Evolutionary conservation across 2,329 filamentous ascomycete genomes (phyloP).

Genomic region (Colletotrichum simmondsii): DNA sequence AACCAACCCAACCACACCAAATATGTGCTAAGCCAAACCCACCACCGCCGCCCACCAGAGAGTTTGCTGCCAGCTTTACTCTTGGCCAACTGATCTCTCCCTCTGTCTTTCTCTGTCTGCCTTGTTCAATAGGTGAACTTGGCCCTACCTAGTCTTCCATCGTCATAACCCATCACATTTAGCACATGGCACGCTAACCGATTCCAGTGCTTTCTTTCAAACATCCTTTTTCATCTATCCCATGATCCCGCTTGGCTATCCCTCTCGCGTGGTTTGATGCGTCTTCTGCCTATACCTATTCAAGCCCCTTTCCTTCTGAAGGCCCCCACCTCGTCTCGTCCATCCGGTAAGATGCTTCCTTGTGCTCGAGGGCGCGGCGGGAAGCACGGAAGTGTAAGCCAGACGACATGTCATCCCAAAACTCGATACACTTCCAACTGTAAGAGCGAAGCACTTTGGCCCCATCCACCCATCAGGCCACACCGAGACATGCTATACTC

Average conservation of each 20-base stretch:
- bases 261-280: not conserved
- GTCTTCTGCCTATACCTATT: not conserved
- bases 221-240: not conserved
- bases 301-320: too few species aligned
- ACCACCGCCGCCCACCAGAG: not conserved
- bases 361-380: not conserved
- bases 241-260: not conserved
- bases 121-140: not conserved
- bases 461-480: not conserved
- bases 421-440: not conserved
- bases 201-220: not conserved
- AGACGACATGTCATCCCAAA: slow-evolving; percentile 26
- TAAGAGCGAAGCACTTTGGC: not conserved
- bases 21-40: too few species aligned
- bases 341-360: not conserved
- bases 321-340: not conserved
- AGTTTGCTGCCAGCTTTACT: not conserved
- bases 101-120: too few species aligned
- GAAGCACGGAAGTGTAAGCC: not conserved
- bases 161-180: not conserved
- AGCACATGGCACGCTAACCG: not conserved
- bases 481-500: not conserved
- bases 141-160: not conserved
- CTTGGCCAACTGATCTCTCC: not conserved
- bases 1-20: not conserved